Evolutionary conservation across 2,329 filamentous ascomycete genomes (phyloP).

Genomic region (Colletotrichum limetticola): DNA sequence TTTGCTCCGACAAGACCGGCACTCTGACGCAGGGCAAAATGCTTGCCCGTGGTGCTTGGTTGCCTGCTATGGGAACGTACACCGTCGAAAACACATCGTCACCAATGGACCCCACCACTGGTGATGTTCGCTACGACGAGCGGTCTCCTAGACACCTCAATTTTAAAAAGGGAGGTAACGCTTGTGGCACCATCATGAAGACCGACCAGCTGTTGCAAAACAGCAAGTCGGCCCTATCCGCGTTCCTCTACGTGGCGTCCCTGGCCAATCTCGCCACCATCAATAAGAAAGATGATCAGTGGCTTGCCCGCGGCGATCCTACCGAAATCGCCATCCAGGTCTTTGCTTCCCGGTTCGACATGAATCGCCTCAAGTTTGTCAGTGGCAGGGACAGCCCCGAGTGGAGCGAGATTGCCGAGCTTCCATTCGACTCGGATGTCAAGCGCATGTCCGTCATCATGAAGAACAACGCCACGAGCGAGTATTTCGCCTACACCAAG

Average conservation of each 20-base stretch:
- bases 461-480: conserved; percentile 48
- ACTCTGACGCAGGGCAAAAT: conserved; percentile 73
- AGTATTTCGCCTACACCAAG: conserved; percentile 61
- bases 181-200: conserved; percentile 39
- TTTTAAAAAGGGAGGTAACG: conserved; percentile 35
- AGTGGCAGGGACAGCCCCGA: conserved; percentile 56
- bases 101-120: conserved; percentile 67
- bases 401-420: conserved; percentile 71
- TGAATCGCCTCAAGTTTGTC: conserved; percentile 64
- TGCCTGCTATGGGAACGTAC: conserved; percentile 67
- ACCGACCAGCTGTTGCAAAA: conserved; percentile 50
- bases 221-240: conserved; percentile 56
- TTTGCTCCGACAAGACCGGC: conserved; percentile 67
- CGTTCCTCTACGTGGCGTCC: conserved; percentile 69
- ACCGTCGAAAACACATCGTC: conserved; percentile 65
- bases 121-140: conserved; percentile 53
- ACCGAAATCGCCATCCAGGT: conserved; percentile 81
- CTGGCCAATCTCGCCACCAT: conserved; percentile 66
- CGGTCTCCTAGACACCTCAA: conserved; percentile 31
- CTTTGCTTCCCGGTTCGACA: conserved; percentile 73
- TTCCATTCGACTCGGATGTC: conserved; percentile 77
- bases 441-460: conserved; percentile 81
- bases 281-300: conserved; percentile 53
- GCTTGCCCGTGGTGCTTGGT: conserved; percentile 69
- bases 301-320: conserved; percentile 72